Evolutionary conservation across 2,329 filamentous ascomycete species (phyloP), one percentile per base, ranked within the genome.

Genomic region (Exophiala sideris): DNA sequence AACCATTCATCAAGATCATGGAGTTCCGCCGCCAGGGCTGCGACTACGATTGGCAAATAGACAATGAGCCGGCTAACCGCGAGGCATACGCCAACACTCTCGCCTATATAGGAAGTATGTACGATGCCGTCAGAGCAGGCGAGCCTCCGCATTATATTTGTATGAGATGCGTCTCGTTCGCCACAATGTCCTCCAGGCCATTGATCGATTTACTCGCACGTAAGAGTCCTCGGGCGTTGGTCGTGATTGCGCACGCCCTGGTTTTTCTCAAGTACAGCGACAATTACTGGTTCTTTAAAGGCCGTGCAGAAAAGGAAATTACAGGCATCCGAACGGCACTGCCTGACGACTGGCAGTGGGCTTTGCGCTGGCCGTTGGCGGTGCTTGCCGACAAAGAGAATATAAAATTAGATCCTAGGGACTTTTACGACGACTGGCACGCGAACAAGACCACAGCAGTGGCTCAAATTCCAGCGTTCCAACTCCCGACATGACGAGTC

Each of bases 181-280:
- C 65, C 5, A 59, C 67, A 24, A 62, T 66, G 50, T 60, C 68
- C 9, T 62, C 65, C 12, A 51, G 59, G n/a, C 50, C 57, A 41
- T 69, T 68, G 18, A 62, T 66, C 14, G 62, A 65, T 20, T 60
- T 69, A 38, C 57, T 69, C 16, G 54, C 56, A 12, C 62, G 68
- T 48, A 47, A 59, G 12, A 56, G 62, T 35, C 67, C 67, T 10
- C 61, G 66, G 20, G 67, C 68, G 11, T 44, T 69, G 35, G 65
- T 69, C 8, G 62, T 65, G 1, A 54, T 70, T 39, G 66, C 67
- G 3, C 65, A 68, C 49, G 68, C 64, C 57, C 69, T 70, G 50
- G 66, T 63, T 12, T 60, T 68, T 9, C 57, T 66, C 18, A 64
- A 58, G n/a, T 61, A 61, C 5, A 62, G 65, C 5, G 60, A 64